Conservation (phyloP, 805 yeast genomes). For the Candida koratica region DNA sequence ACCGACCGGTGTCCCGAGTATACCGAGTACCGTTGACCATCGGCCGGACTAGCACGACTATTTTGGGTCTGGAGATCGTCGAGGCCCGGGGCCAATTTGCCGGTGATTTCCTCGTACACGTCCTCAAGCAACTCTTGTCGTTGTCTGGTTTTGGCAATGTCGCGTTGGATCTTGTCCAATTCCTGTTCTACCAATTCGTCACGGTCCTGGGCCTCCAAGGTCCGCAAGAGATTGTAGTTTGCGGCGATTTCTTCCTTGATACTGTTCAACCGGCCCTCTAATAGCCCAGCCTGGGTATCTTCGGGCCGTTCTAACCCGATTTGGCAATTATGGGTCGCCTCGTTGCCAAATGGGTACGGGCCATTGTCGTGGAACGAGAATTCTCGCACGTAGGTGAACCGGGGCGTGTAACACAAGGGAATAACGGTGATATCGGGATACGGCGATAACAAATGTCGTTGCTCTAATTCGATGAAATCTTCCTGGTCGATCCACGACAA, state of each 20-base stretch:
- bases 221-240: conserved; percentile 20
- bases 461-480: conserved; percentile 71
- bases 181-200: conserved; percentile 9
- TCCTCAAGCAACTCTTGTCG: conserved; percentile 24
- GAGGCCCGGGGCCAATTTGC: conserved; percentile 11
- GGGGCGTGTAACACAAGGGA: conserved; percentile 52
- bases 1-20: conserved; percentile 28
- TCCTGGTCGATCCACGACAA: conserved; percentile 67
- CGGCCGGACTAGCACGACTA: not conserved
- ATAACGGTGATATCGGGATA: conserved; percentile 42
- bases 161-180: conserved; percentile 8
- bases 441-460: conserved; percentile 36
- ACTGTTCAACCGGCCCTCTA: conserved; percentile 21
- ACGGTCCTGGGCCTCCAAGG: conserved; percentile 15
- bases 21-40: conserved; percentile 18
- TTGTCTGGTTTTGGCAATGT: conserved; percentile 15
- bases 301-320: conserved; percentile 53
- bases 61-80: not conserved
- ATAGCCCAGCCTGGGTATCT: conserved; percentile 46
- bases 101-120: conserved; percentile 22
- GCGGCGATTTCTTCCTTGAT: conserved; percentile 26
- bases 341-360: conserved; percentile 57
- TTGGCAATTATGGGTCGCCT: conserved; percentile 62
- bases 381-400: conserved; percentile 60
- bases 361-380: conserved; percentile 41